Base-by-base conservation (phyloP, 306 rosid genomes). In the Rubus idaeus region DNA sequence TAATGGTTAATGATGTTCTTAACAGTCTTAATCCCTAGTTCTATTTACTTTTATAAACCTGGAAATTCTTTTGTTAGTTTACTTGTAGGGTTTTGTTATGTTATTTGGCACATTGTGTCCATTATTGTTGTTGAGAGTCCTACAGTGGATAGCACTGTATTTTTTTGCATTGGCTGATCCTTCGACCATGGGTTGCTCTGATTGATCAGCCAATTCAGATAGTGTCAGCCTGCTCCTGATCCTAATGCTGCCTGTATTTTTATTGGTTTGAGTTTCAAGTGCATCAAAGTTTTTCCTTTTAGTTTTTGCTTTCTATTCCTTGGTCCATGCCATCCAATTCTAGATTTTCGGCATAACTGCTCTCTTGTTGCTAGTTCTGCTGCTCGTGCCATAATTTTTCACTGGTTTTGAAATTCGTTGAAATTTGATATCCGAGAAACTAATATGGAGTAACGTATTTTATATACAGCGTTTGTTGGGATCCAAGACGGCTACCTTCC, bases 401-500 rank as follows among this genome's bases (percentile, higher is more conserved):
- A 21, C 8, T 51, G n/a, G 0, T 35, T 79, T 11, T 68, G 30
- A 4, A 46, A 37, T 65, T 45, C 7, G 10, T 55, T 37, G 5
- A 58, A 8, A 69, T 4, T 16, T 1, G 41, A 46, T 41, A 11
- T 58, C 75, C 39, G 14, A 72, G 63, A 75, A 63, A 39, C 78
- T 86, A 37, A 75, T 71, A 39, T 53, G 18, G 63, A 8, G 3
- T 83, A 37, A 18, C 46, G 23, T 69, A 9, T 45, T 80, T 75
- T 79, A 18, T 77, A 37, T 56, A 62, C 90, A 95, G 99, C 95
- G 99, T 64, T 80, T 91, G 71, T 68, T 95, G 79, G 97, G 90
- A 72, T 82, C 76, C 76, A 88, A 86, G 87, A 90, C 90, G 89
- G 99, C 99, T 44, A 87, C 87, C 21, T 95, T 95, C 81, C 87